phyloP scores from a whole-genome alignment of 2,329 filamentous ascomycete genomes.

The Fusarium ambrosium region DNA sequence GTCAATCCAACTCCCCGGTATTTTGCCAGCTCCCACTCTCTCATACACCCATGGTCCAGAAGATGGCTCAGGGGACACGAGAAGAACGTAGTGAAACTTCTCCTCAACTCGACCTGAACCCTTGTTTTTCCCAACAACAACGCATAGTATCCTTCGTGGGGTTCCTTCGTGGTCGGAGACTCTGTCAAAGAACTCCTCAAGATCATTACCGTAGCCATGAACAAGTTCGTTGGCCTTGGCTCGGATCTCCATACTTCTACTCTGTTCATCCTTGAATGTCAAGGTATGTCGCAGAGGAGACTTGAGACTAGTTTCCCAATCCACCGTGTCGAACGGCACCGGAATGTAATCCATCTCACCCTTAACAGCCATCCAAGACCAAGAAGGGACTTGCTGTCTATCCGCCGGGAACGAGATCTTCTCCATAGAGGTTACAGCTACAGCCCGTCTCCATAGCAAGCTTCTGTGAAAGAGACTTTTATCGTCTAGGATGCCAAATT shows the following conservation, averaged over 20 bases:
- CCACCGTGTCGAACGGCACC: slow-evolving; percentile 4
- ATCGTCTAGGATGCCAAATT: slow-evolving; percentile 7
- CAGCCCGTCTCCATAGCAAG: slow-evolving; percentile 6
- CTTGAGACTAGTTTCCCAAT: slow-evolving; percentile 3
- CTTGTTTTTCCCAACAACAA: slow-evolving; percentile 10
- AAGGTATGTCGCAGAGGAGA: not conserved
- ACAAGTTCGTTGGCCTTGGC: not conserved
- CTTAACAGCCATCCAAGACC: slow-evolving; percentile 25
- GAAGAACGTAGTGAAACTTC: slow-evolving; percentile 1
- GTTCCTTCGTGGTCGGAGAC: not conserved
- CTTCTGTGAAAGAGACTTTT: not conserved
- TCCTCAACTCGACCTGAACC: not conserved
- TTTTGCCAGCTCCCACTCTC: slow-evolving; percentile 5
- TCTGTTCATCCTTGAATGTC: not conserved
- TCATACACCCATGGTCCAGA: not conserved
- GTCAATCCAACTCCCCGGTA: slow-evolving; percentile 6
- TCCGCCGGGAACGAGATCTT: not conserved
- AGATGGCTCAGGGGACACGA: not conserved
- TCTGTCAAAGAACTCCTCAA: not conserved
- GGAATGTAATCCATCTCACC: slow-evolving; percentile 11
- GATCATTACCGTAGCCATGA: not conserved
- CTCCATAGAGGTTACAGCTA: not conserved
- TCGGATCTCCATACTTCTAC: not conserved
- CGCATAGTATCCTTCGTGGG: not conserved
- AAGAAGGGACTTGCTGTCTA: slow-evolving; percentile 5